phyloP scores from a whole-genome alignment of 768 basidiomycete species.

The Gymnopilus dilepis region DNA sequence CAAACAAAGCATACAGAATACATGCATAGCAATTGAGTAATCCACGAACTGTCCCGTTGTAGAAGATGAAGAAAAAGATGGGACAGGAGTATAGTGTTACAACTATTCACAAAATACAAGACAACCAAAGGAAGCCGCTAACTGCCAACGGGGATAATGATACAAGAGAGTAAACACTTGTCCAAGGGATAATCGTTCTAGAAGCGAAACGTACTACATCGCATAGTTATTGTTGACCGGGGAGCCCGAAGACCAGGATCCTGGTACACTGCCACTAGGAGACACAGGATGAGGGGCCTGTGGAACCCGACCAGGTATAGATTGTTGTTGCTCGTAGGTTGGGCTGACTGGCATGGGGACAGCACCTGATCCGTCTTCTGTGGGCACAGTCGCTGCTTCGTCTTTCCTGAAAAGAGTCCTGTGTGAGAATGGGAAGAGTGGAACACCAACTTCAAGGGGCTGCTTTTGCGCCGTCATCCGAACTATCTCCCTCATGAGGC shows the following conservation, averaged over 20 bases:
- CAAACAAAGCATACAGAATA: background rate
- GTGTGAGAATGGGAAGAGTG: slow-evolving; percentile 83
- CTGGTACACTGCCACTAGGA: slow-evolving; percentile 20
- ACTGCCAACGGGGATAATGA: slow-evolving; percentile 1
- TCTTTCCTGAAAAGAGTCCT: slow-evolving; percentile 62
- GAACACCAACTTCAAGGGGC: slow-evolving; percentile 80
- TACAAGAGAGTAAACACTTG: slow-evolving; percentile 11
- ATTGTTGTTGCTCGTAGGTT: slow-evolving; percentile 37
- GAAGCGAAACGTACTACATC: slow-evolving; percentile 14
- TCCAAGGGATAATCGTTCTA: slow-evolving; percentile 9
- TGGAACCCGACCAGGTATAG: slow-evolving; percentile 25
- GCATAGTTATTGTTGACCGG: slow-evolving; percentile 25
- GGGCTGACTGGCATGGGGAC: slow-evolving; percentile 47
- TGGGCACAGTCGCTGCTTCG: slow-evolving; percentile 34
- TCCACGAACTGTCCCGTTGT: background rate
- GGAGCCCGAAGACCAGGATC: slow-evolving; percentile 32
- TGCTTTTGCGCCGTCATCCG: slow-evolving; percentile 81
- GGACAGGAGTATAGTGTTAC: background rate
- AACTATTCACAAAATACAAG: background rate
- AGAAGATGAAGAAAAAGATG: background rate
- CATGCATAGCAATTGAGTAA: background rate
- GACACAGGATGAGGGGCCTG: slow-evolving; percentile 21
- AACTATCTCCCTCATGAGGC: slow-evolving; percentile 85
- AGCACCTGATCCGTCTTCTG: slow-evolving; percentile 33
- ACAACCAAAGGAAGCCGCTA: background rate